Base-by-base conservation (phyloP, 1,284 basidiomycete genomes). In the Ustilago nuda region DNA sequence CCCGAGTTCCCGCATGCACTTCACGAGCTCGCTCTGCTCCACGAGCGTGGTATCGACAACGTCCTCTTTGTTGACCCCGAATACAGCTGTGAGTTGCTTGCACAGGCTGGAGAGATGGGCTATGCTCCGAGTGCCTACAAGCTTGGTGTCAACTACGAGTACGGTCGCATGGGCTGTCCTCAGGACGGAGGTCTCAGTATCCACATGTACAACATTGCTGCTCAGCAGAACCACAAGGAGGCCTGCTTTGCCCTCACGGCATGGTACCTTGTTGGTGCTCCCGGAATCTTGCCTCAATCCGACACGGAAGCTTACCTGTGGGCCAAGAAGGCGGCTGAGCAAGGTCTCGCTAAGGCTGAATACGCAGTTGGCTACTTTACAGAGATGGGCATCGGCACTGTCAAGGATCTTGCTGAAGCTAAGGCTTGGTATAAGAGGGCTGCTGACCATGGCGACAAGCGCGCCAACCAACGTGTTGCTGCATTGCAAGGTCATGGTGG, bases 141-240 rank as follows among this genome's bases (percentile, higher is more conserved):
- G 80, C 88, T 99, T 64, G 96, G 96, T 51, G 96, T 99, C 87
- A 98, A 96, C 87, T 99, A 99, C 87, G 96, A 99, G 88, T 99
- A 98, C 87, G 97, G 96, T 46, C 95, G 95, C 88, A 93, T 98
- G 91, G 95, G 94, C 15, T 99, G 96, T 83, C 96, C 96, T n/a
- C 93, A 95, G 85, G 96, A 99, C 86, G 91, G 95, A 1, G 96
- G 97, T 19, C 89, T 99, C 66, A 95, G 93, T 56, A 99, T 99
- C 82, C 96, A 99, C 87, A 99, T 98, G 88, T 99, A 99, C 87
- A 88, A 85, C 76, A 85, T 85, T 72, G 83, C 70, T 30, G 97
- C 96, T 2, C 96, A 98, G 86, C 95, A 98, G 87, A 92, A 92
- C 81, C 97, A 99, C 85, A 92, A 93, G 19, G 96, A 99, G 84